Conservation (phyloP, 305 asterid species). For the Fraxinus sp. region DNA sequence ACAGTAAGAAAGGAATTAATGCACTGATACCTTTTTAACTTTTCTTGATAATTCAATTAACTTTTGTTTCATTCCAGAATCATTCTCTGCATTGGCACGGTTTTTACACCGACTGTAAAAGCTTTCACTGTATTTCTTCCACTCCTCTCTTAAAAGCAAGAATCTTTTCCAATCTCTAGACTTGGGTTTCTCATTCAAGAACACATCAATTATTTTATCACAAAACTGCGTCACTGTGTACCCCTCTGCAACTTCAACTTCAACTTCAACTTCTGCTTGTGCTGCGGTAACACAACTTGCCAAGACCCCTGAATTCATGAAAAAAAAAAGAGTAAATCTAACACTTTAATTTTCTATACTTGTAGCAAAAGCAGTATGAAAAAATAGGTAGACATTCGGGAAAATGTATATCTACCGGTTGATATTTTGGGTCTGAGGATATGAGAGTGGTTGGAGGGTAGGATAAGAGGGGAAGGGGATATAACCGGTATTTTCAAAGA, state of each 20-base stretch:
- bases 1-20: background rate
- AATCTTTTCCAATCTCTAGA: conserved; percentile 74
- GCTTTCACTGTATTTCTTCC: conserved; percentile 70
- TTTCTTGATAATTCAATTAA: conserved; percentile 56
- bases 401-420: conserved; percentile 19
- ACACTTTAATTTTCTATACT: background rate
- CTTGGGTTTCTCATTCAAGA: conserved; percentile 81
- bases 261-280: conserved; percentile 38
- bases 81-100: conserved; percentile 60
- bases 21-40: conserved; percentile 59
- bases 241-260: conserved; percentile 80
- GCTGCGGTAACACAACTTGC: conserved; percentile 34
- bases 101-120: conserved; percentile 57
- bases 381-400: background rate
- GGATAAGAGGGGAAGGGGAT: conserved; percentile 13
- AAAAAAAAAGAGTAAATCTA: background rate
- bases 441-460: conserved; percentile 25
- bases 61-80: conserved; percentile 61
- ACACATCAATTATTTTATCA: conserved; percentile 78
- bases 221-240: conserved; percentile 75
- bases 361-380: background rate
- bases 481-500: conserved; percentile 26
- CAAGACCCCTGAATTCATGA: conserved; percentile 31
- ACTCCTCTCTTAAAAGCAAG: conserved; percentile 80
- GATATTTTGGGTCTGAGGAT: conserved; percentile 25